These are phyloP conservation scores for Podospora conica DNA, from an alignment of 495 filamentous ascomycete species.

Conservation along the genomic window DNA sequence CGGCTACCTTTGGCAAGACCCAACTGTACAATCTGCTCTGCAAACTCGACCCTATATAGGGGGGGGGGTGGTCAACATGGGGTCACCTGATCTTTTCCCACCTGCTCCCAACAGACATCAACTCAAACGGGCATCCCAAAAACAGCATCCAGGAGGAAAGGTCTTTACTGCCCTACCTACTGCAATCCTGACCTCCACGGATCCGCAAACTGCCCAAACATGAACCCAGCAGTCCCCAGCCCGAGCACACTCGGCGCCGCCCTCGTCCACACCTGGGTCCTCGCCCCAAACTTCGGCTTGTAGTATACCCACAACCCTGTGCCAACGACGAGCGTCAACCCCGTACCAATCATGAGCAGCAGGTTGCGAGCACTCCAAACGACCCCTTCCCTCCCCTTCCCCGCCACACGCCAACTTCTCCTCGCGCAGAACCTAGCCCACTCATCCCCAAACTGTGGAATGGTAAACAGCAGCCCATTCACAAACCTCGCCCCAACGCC, in stretches of 20 bases:
- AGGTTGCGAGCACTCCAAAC: neutral
- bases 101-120: neutral
- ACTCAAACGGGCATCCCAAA: neutral
- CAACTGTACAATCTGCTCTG: neutral
- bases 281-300: conserved; percentile 26
- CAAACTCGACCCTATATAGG: neutral
- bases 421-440: conserved; percentile 23
- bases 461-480: conserved; percentile 19
- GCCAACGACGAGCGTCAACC: conserved; percentile 18
- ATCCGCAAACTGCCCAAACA: conserved; percentile 17
- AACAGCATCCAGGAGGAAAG: neutral
- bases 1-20: neutral
- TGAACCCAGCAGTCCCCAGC: conserved; percentile 31
- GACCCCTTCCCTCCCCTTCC: conserved; percentile 8
- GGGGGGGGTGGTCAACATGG: neutral
- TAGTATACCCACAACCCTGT: conserved; percentile 18
- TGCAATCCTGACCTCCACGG: neutral
- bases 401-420: conserved; percentile 8
- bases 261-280: conserved; percentile 29
- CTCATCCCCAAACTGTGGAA: conserved; percentile 17
- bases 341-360: conserved; percentile 15
- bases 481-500: conserved; percentile 27
- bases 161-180: neutral
- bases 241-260: conserved; percentile 18
- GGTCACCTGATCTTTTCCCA: no score